Percentiles rank a stretch among this genome's conserved stretches.
Conservation (phyloP, 2,329 filamentous ascomycete genomes). For the Fusarium algeriense region DNA sequence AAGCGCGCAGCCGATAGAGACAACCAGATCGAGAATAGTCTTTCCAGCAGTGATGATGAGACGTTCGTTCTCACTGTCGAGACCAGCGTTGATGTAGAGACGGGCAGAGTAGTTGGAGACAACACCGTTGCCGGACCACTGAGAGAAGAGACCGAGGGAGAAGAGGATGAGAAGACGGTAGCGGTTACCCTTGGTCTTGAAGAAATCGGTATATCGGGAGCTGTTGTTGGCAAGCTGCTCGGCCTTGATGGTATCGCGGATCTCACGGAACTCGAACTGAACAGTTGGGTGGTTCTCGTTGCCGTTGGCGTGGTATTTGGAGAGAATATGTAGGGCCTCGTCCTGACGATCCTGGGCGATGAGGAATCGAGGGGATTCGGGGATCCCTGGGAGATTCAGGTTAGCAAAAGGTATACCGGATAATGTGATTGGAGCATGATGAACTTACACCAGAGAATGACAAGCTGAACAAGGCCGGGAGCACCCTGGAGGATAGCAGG, state of each 20-base stretch:
- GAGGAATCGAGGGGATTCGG: constrained; percentile 75
- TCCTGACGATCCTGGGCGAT: constrained; percentile 73
- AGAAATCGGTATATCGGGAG: constrained; percentile 71
- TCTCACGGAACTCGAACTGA: constrained; percentile 75
- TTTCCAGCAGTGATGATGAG: constrained; percentile 67
- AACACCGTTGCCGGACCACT: constrained; percentile 76
- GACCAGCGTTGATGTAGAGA: constrained; percentile 71
- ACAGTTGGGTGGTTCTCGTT: constrained; percentile 69
- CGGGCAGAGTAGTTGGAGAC: constrained; percentile 75
- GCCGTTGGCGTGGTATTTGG: constrained; percentile 73
- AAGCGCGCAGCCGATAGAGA: constrained; percentile 66
- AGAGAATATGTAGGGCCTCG: constrained; percentile 70
- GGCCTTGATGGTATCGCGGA: constrained; percentile 71
- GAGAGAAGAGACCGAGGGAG: constrained; percentile 74
- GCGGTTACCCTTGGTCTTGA: constrained; percentile 73
- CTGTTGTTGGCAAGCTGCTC: constrained; percentile 64
- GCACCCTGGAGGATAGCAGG: constrained; percentile 73
- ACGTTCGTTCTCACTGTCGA: constrained; percentile 67
- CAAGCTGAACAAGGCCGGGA: constrained; percentile 71
- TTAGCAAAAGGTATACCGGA: not conserved
- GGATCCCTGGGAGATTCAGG: constrained; percentile 54
- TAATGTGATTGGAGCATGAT: fast-evolving
- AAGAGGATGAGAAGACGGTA: constrained; percentile 72
- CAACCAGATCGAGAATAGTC: constrained; percentile 69
- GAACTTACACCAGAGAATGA: constrained; percentile 67